phyloP scores from a whole-genome alignment of 345 rosid species.

The Linum tenue region DNA sequence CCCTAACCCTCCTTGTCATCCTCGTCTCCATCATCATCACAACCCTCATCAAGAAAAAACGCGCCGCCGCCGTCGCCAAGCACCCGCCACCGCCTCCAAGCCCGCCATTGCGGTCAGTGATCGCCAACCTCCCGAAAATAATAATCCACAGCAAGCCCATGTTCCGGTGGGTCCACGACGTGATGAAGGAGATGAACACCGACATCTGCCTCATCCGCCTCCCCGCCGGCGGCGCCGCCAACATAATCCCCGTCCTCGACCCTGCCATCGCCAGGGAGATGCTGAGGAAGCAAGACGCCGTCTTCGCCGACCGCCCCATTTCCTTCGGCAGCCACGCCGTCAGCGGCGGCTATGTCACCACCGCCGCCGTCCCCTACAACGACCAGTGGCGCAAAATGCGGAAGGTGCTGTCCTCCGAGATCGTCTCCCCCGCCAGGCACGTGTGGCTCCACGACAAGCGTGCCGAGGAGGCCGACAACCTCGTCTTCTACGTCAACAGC shows the following conservation, averaged over 20 bases:
- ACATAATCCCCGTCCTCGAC: constrained; percentile 32
- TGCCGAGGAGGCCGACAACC: constrained; percentile 5
- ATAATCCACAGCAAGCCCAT: constrained; percentile 21
- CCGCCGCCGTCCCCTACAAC: constrained; percentile 19
- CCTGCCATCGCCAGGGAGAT: constrained; percentile 18
- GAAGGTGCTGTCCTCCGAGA: constrained; percentile 24
- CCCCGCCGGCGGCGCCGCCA: constrained; percentile 17
- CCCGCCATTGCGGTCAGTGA: constrained; percentile 28
- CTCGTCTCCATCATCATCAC: no score
- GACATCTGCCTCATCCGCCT: constrained; percentile 16
- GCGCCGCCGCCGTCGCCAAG: no score
- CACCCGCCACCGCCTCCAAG: constrained; percentile 29
- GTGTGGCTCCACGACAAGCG: constrained; percentile 31
- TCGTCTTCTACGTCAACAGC: background rate
- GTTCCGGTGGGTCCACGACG: constrained; percentile 31
- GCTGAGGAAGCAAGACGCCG: no score
- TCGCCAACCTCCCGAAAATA: constrained; percentile 31
- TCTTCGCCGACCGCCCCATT: no score
- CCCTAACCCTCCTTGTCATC: no score
- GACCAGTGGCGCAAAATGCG: constrained; percentile 47
- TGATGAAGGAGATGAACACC: no score
- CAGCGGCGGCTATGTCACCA: no score
- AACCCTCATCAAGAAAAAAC: no score
- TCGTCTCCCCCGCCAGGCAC: constrained; percentile 29
- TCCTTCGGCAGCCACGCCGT: no score